Percentiles rank a stretch among this genome's conserved stretches.
phyloP scores from a whole-genome alignment of 2,329 filamentous ascomycete genomes.

The Microcyclosporella mali region DNA sequence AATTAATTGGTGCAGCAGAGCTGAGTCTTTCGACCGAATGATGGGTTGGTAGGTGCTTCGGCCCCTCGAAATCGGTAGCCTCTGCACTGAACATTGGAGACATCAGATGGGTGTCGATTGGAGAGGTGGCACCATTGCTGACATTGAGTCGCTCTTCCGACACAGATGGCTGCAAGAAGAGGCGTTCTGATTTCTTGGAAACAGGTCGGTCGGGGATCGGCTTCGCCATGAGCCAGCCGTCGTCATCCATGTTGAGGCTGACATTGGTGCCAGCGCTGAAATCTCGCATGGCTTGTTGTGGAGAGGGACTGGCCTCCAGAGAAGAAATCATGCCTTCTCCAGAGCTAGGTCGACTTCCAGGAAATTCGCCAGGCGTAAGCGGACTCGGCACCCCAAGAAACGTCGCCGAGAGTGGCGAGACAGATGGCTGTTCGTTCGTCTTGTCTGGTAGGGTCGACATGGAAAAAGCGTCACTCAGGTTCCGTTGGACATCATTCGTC shows the following conservation, averaged over 20 bases:
- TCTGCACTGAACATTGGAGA: slow-evolving; percentile 4
- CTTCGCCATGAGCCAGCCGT: slow-evolving; percentile 21
- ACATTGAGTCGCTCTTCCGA: slow-evolving; percentile 23
- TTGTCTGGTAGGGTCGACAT: slow-evolving; percentile 19
- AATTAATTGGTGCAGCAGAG: slow-evolving; percentile 7
- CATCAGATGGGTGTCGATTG: slow-evolving; percentile 7
- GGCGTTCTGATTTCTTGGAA: slow-evolving; percentile 19
- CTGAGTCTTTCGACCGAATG: background rate
- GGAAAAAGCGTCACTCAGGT: too few species aligned
- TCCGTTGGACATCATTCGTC: too few species aligned
- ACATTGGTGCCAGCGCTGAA: slow-evolving; percentile 23
- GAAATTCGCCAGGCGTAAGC: background rate
- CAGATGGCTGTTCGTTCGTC: slow-evolving; percentile 12
- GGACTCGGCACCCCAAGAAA: too few species aligned
- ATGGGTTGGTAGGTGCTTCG: background rate
- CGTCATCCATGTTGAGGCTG: slow-evolving; percentile 20
- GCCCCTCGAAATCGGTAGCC: background rate
- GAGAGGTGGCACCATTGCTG: slow-evolving; percentile 7
- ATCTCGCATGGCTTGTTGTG: slow-evolving; percentile 18
- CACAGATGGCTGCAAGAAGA: slow-evolving; percentile 30
- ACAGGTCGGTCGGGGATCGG: slow-evolving; percentile 14
- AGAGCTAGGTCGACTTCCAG: slow-evolving; percentile 27
- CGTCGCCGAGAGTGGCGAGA: slow-evolving; percentile 23
- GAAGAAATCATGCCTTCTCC: slow-evolving; percentile 26
- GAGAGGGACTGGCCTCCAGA: slow-evolving; percentile 9